These are phyloP conservation scores for Paramecium pentaurelia DNA, from an alignment of 73 alveolate species.

Conservation along the genomic window DNA sequence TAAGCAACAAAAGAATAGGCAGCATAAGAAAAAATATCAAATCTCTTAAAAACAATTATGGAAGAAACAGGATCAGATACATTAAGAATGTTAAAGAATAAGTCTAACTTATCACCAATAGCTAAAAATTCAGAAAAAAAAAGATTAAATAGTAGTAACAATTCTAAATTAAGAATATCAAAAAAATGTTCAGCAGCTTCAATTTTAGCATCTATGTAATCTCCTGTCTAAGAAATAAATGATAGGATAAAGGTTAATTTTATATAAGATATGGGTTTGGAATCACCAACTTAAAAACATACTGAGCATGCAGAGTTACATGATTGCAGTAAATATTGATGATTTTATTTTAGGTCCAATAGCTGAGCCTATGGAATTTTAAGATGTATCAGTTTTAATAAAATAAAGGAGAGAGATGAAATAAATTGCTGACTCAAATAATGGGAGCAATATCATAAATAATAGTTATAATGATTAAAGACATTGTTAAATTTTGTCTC, in stretches of 20 bases:
- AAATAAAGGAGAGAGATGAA: neutral
- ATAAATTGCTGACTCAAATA: neutral
- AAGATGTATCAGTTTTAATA: neutral
- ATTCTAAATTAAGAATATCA: neutral
- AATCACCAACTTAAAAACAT: conserved; percentile 13
- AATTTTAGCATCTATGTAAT: neutral
- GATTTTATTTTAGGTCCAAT: conserved; percentile 14
- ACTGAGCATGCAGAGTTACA: conserved; percentile 33
- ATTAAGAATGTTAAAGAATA: neutral
- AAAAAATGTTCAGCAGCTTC: neutral
- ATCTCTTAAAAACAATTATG: conserved; percentile 4
- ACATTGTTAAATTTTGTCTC: neutral
- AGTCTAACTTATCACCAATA: neutral
- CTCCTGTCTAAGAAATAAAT: conserved; percentile 26
- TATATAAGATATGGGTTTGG: conserved; percentile 30
- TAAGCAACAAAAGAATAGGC: neutral
- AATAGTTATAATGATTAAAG: neutral
- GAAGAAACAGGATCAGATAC: conserved; percentile 49
- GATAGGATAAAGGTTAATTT: conserved; percentile 35
- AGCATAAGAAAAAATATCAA: neutral
- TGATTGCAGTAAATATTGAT: conserved; percentile 32
- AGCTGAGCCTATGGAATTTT: conserved; percentile 44
- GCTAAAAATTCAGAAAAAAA: neutral
- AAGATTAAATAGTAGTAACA: neutral
- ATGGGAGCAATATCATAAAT: neutral